Evolutionary conservation across 108 stramenopile species (phyloP).

Genomic region (Skeletonema costatum): DNA sequence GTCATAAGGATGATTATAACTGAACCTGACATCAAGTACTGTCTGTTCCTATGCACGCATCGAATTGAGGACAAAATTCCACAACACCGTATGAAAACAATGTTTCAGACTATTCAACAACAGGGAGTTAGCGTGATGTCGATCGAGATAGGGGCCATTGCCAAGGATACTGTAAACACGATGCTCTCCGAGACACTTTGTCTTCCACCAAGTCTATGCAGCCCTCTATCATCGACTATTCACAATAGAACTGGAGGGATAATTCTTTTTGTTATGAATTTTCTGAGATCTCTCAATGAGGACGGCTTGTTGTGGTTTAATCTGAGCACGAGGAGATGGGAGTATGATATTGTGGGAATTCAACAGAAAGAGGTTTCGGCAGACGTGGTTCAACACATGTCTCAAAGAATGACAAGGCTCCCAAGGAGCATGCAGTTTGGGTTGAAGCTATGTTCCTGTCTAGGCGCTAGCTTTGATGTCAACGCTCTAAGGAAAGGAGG

Average conservation of each 20-base stretch:
- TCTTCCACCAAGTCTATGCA: slow-evolving; percentile 12
- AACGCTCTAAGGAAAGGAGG: not conserved
- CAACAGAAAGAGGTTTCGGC: slow-evolving; percentile 8
- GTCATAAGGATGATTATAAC: slow-evolving; percentile 16
- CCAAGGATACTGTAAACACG: slow-evolving; percentile 10
- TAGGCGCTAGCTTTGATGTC: slow-evolving; percentile 41
- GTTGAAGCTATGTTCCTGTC: slow-evolving; percentile 49
- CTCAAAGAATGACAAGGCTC: slow-evolving; percentile 28
- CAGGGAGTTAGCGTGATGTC: slow-evolving; percentile 9
- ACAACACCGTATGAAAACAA: not conserved
- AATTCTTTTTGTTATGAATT: slow-evolving; percentile 1
- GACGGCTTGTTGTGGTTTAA: slow-evolving; percentile 47
- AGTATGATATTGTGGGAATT: slow-evolving; percentile 47
- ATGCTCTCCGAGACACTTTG: slow-evolving; percentile 12
- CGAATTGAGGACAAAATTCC: slow-evolving; percentile 9
- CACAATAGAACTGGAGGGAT: slow-evolving; percentile 12
- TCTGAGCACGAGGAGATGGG: slow-evolving; percentile 47
- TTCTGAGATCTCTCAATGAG: slow-evolving; percentile 47
- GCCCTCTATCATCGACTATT: slow-evolving; percentile 2
- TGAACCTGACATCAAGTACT: slow-evolving; percentile 12
- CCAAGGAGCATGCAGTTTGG: slow-evolving; percentile 25
- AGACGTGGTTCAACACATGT: slow-evolving; percentile 33
- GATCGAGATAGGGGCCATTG: slow-evolving; percentile 18
- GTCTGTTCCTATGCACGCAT: slow-evolving; percentile 12
- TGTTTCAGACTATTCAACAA: not conserved